Evolutionary conservation across 441 rosid genomes (phyloP), one percentile per base, ranked within the genome.

Genomic region (Viola pubescens): DNA sequence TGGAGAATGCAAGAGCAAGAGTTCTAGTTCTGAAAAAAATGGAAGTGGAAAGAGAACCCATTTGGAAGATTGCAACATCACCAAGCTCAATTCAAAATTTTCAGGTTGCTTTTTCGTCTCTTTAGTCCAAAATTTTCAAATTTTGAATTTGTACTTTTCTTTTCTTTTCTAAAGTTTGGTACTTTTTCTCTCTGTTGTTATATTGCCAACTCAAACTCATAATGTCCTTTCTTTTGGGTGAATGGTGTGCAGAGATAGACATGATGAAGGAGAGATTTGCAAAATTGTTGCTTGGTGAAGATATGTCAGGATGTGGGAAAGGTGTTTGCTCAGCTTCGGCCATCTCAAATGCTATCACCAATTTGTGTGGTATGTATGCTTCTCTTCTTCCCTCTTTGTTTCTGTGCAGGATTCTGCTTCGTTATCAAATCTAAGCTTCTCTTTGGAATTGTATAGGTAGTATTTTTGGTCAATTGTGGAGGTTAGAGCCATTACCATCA

Each of bases 221-320:
- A 4, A 5, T 12, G 41, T 13, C 11, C 54, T 50, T 58, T 43
- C 40, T 63, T 64, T 54, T 54, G 47, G 65, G 62, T 52, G 13
- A 50, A 38, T 64, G 61, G 62, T 61, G 19, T 78, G 60, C 65
- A 91, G 98, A 83, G 72, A 66, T 88, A 60, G 95, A 91, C 61
- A 70, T 91, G 96, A 86, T 91, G 88, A 88, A 84, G 75, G 98
- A 88, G 68, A 86, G 94, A 70, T 86, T 88, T 75, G 77, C 95
- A 45, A 91, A 91, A 69, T 60, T 91, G 75, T 63, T 91, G 51
- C 98, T 91, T 58, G 98, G 96, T 9, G 98, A 91, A 70, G 98
- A 91, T 64, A 91, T 91, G 98, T 91, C 98, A 9, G 98, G 98
- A 62, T 80, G 82, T 65, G 98, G 98, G 19, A 88, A 91, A 72